Evolutionary conservation across 2,329 filamentous ascomycete genomes (phyloP).

Genomic region (Talaromyces sp.): DNA sequence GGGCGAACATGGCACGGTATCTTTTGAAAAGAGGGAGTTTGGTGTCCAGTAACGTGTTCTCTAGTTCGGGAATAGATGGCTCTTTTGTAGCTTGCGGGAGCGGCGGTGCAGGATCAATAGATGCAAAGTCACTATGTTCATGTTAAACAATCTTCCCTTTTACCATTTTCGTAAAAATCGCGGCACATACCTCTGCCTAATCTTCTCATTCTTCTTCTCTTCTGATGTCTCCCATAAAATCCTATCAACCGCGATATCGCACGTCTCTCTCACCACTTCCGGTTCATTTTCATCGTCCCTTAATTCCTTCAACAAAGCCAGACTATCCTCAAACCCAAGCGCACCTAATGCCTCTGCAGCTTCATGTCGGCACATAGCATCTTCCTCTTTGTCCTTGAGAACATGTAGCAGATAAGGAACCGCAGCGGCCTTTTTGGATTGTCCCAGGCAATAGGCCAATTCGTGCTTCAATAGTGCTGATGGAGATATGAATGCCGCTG

Average conservation of each 20-base stretch:
- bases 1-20: constrained; percentile 96
- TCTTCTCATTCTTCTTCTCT: constrained; percentile 66
- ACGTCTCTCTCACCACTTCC: constrained; percentile 86
- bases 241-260: constrained; percentile 90
- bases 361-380: constrained; percentile 94
- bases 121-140: constrained; percentile 78
- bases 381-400: constrained; percentile 74
- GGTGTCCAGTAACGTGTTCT: constrained; percentile 73
- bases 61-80: constrained; percentile 68
- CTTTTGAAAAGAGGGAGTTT: constrained; percentile 78
- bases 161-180: neutral
- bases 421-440: constrained; percentile 74
- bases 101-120: constrained; percentile 90
- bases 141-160: neutral
- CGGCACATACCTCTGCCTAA: constrained; percentile 69
- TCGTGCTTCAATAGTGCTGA: constrained; percentile 95
- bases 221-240: constrained; percentile 89
- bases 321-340: constrained; percentile 68
- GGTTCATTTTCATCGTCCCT: constrained; percentile 73
- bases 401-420: constrained; percentile 69
- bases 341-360: constrained; percentile 93
- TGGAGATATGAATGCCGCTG: constrained; percentile 76
- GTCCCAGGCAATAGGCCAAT: constrained; percentile 92
- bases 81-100: constrained; percentile 64
- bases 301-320: constrained; percentile 69